Evolutionary conservation across 352 stramenopile genomes (phyloP), one percentile per base, ranked within the genome.

Genomic region (Globisporangium nunn): DNA sequence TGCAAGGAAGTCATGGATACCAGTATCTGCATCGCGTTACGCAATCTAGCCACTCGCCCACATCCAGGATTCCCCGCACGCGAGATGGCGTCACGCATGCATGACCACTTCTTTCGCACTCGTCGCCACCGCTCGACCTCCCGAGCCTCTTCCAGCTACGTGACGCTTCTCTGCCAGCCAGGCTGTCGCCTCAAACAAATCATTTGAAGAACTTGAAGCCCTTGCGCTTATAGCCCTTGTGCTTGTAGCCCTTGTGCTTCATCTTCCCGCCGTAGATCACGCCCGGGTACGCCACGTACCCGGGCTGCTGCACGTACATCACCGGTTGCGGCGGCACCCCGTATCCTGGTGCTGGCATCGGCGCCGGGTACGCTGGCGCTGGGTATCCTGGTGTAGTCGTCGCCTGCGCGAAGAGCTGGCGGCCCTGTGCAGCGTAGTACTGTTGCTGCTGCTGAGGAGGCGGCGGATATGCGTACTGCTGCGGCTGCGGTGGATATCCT

Each of bases 391-490:
- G 43, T 7, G 58, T 58, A 5, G 46, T 60, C 10, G 75, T 87
- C 6, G 77, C 80, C 59, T 90, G 77, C 10, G 77, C 77, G 50
- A 88, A 90, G 46, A 90, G 72, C 54, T 79, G 74, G n/a, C 77
- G 68, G 7, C 77, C 75, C 56, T 90, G 80, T 1, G 72, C 70
- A 29, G 80, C 80, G 46, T 90, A 88, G 53, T 87, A 88, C 23
- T 71, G 70, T 56, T 88, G 78, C 6, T 68, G 70, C 18, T 60
- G 52, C 18, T 53, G 66, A 23, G 62, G 71, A 43, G 65, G 67
- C 2, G 64, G 65, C 8, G 70, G 69, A 35, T 85, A 88, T 23
- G 44, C 43, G 2, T 58, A 62, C n/a, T 64, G 65, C 35, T 68
- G 58, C 61, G 65, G 58, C 28, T 56, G 62, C 2, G 66, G 65